phyloP scores from a whole-genome alignment of 2,329 filamentous ascomycete genomes.

The Fusarium chlamydosporum region DNA sequence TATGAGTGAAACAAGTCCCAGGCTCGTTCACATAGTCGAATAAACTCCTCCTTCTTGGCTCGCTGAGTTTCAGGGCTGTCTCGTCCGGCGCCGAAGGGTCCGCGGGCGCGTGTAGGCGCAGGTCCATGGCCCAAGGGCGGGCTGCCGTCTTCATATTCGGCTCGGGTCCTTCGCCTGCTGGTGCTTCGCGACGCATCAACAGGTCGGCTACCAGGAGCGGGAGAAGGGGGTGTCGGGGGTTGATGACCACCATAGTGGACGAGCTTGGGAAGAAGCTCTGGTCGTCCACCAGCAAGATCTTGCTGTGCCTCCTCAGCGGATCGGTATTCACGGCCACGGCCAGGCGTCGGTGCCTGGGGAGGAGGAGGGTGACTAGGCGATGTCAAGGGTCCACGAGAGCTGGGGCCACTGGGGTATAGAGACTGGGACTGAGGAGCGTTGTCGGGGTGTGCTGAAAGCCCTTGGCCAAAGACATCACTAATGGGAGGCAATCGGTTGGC shows the following conservation, averaged over 20 bases:
- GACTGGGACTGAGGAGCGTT: conserved; percentile 57
- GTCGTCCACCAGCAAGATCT: conserved; percentile 88
- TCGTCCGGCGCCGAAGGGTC: conserved; percentile 84
- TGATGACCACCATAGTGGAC: conserved; percentile 97
- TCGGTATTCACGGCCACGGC: conserved; percentile 86
- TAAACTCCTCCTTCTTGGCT: conserved; percentile 93
- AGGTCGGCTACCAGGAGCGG: conserved; percentile 67
- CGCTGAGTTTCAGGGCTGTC: conserved; percentile 86
- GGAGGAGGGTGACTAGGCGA: conserved; percentile 80
- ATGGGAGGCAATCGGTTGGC: conserved; percentile 94
- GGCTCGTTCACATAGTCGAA: conserved; percentile 86
- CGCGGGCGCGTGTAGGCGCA: conserved; percentile 66
- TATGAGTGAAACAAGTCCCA: conserved; percentile 98
- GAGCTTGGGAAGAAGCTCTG: conserved; percentile 91
- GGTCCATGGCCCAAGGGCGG: conserved; percentile 86
- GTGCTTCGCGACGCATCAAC: conserved; percentile 69
- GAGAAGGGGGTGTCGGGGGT: conserved; percentile 91
- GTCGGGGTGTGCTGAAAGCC: conserved; percentile 74
- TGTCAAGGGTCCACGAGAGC: conserved; percentile 76
- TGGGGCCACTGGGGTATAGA: conserved; percentile 73
- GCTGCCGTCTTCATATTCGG: conserved; percentile 95
- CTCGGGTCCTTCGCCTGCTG: conserved; percentile 81
- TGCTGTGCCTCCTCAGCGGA: conserved; percentile 96
- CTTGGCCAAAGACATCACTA: conserved; percentile 91
- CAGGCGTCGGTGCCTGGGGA: conserved; percentile 65